Evolutionary conservation across 352 stramenopile species (phyloP), one percentile per base, ranked within the genome.

Genomic region (Pythium coloratum): DNA sequence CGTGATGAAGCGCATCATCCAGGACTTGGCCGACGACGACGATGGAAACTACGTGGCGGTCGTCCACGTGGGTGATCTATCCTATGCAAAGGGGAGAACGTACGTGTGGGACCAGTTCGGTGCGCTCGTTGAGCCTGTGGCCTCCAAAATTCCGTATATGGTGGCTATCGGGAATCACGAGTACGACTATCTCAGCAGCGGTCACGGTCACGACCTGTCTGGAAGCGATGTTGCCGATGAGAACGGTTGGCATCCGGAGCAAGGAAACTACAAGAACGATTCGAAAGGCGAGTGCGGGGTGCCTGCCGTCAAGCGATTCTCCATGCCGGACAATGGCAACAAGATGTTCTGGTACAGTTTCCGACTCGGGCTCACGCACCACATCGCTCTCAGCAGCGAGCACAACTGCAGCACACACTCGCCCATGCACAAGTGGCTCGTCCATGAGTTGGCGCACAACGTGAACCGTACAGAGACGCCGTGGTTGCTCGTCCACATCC

Each of bases 21-120:
- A 77, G 28, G 70, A 82, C 24, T 32, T 86, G n/a, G 38, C 30
- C 2, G 62, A 65, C 1, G 71, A 69, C 32, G 50, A 33, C 2
- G 20, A 55, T 34, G 53, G 47, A 20, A 80, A 88, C 28, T 75
- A 81, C 55, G 72, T 76, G 36, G 81, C 30, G 3, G 67, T 95
- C 9, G 72, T 96, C 69, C 86, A 94, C 63, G 73, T 95, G 24
- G 88, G 88, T 18, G 88, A 95, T 59, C 59, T 92, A 20, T 84
- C 76, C 53, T 96, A 96, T 68, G 84, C 89, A 30, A 75, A 72
- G 30, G 76, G 78, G 0, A 59, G 73, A 3, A 90, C 87, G 18
- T 88, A 72, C 34, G 54, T 89, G 33, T 97, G 90, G 90, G 89
- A 97, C 46, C 80, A 91, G 65, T 90, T 85, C 61, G 75, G 86